These are phyloP conservation scores for Strobilomyces confusus DNA, from an alignment of 768 basidiomycete species.

Conservation along the genomic window DNA sequence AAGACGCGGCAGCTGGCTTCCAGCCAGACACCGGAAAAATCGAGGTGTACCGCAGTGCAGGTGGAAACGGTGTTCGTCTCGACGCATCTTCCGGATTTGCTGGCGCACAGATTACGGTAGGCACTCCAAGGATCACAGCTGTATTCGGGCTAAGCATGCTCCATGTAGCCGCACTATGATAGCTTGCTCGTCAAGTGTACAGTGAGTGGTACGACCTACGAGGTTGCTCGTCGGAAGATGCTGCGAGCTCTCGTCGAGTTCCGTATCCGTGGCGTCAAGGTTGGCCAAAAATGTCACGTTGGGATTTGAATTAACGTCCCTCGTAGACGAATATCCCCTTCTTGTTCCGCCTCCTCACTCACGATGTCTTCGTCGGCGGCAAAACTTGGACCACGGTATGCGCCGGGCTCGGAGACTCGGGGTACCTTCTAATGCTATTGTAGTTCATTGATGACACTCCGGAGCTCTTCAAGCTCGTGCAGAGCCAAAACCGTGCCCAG, in stretches of 20 bases:
- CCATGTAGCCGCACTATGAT: constrained; percentile 88
- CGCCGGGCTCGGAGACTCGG: constrained; percentile 3
- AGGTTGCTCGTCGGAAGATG: constrained; percentile 98
- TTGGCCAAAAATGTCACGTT: constrained; percentile 18
- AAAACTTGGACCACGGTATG: constrained; percentile 96
- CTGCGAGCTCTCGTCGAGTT: constrained; percentile 99
- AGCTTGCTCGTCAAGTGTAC: constrained; percentile 95
- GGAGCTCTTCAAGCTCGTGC: constrained; percentile 98
- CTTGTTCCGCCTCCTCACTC: constrained; percentile 95
- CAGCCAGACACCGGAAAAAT: constrained; percentile 99
- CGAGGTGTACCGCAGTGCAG: constrained; percentile 97
- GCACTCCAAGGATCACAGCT: constrained; percentile 19
- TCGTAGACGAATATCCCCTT: constrained; percentile 96
- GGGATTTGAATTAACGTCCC: not conserved
- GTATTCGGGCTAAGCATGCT: constrained; percentile 1
- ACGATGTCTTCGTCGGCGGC: constrained; percentile 92
- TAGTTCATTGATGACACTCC: constrained; percentile 99
- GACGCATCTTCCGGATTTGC: constrained; percentile 98
- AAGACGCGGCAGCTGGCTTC: constrained; percentile 89
- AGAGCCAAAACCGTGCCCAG: constrained; percentile 97
- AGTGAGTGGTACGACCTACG: constrained; percentile 95
- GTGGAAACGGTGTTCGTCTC: constrained; percentile 96
- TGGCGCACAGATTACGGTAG: constrained; percentile 95
- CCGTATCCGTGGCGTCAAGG: constrained; percentile 98
- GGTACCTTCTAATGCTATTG: constrained; percentile 6